Evolutionary conservation across 345 rosid genomes (phyloP).

Genomic region (Camelina hispida): DNA sequence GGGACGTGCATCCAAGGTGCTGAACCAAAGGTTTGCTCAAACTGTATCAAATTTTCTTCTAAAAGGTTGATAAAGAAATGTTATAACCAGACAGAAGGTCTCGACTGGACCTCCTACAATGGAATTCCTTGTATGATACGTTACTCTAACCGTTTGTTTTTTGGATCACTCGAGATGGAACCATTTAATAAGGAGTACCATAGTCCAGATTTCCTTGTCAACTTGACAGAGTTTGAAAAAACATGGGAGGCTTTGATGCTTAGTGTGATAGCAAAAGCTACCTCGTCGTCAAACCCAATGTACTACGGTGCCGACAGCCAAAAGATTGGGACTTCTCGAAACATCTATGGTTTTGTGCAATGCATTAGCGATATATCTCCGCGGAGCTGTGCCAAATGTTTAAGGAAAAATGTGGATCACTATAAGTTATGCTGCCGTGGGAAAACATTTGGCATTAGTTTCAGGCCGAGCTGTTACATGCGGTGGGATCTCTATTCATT

Average conservation of each 20-base stretch:
- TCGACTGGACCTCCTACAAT: constrained; percentile 16
- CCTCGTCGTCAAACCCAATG: background rate
- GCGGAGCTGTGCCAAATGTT: no score
- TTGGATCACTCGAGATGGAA: background rate
- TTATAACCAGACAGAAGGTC: constrained; percentile 44
- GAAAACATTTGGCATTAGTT: no score
- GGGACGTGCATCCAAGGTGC: constrained; percentile 33
- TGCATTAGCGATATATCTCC: no score
- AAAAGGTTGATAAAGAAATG: constrained; percentile 16
- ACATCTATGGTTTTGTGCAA: background rate
- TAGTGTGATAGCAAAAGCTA: background rate
- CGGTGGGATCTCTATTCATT: no score
- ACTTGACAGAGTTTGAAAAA: background rate
- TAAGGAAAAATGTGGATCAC: no score
- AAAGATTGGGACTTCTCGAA: background rate
- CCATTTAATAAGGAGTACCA: background rate
- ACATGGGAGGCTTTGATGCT: constrained; percentile 2
- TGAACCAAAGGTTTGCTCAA: constrained; percentile 29
- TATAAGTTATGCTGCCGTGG: no score
- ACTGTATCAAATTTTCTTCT: constrained; percentile 30
- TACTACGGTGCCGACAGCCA: background rate
- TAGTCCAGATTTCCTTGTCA: background rate
- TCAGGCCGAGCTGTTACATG: no score
- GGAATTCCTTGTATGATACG: constrained; percentile 43
- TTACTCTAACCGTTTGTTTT: constrained; percentile 46